These are phyloP conservation scores for Aspergillus felis DNA, from an alignment of 2,329 filamentous ascomycete species.

Conservation along the genomic window DNA sequence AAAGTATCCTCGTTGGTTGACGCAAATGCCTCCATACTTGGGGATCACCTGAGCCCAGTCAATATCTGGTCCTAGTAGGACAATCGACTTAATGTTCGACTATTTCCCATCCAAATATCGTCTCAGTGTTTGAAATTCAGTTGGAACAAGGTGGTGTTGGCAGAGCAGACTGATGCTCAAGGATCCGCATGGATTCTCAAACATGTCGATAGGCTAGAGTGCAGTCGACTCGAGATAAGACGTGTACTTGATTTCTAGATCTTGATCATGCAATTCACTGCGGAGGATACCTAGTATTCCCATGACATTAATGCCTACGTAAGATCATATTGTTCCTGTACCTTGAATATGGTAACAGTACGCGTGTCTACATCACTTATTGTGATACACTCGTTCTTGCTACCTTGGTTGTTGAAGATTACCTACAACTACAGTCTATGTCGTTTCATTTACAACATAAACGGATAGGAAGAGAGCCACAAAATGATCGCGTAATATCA, in stretches of 20 bases:
- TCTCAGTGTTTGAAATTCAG: background rate
- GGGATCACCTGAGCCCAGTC: background rate
- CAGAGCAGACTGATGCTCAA: background rate
- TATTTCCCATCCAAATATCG: background rate
- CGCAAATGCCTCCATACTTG: background rate
- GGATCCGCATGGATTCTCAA: background rate
- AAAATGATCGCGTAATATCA: background rate
- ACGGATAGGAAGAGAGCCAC: background rate
- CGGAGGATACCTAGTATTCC: background rate
- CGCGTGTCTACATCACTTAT: background rate
- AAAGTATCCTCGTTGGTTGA: background rate
- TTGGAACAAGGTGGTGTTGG: background rate
- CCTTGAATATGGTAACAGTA: background rate
- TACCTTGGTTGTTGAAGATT: background rate
- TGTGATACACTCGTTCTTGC: background rate
- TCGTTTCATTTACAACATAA: background rate
- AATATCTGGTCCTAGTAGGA: background rate
- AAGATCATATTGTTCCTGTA: background rate
- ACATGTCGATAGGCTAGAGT: background rate
- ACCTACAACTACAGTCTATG: background rate
- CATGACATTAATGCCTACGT: background rate
- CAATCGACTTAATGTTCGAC: no score
- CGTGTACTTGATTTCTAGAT: background rate
- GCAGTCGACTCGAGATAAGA: background rate
- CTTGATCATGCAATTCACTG: background rate